A percentile compares a stretch with the other conserved stretches of the same genome.
phyloP scores from a whole-genome alignment of 192 early-diverging fungal species.

The Entomortierella parvispora region DNA sequence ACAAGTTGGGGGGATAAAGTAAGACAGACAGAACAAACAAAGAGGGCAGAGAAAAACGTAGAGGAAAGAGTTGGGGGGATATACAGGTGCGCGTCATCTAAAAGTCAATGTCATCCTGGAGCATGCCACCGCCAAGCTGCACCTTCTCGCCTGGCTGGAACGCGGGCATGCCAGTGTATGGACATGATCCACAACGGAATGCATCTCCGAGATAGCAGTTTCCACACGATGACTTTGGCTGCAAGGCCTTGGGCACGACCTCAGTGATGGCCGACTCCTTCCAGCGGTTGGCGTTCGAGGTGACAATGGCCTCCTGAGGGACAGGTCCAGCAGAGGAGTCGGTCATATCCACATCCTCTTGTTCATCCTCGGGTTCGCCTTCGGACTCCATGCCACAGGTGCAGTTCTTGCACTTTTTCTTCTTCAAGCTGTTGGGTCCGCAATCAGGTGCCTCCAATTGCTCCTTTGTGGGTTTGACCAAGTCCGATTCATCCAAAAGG shows the following conservation, averaged over 20 bases:
- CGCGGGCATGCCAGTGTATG: constrained; percentile 96
- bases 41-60: no score
- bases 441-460: constrained; percentile 67
- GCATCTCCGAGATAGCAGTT: constrained; percentile 96
- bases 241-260: constrained; percentile 63
- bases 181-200: constrained; percentile 95
- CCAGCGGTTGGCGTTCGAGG: constrained; percentile 44
- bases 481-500: constrained; percentile 86
- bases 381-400: constrained; percentile 83
- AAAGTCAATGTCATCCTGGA: constrained; percentile 72
- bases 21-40: no score
- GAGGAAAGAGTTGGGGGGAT: no score
- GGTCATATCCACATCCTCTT: constrained; percentile 32
- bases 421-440: constrained; percentile 72
- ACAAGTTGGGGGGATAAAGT: no score
- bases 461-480: constrained; percentile 72
- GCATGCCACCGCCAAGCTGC: constrained; percentile 79
- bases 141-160: constrained; percentile 97
- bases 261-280: constrained; percentile 48
- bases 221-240: constrained; percentile 67
- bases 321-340: constrained; percentile 59
- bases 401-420: constrained; percentile 98
- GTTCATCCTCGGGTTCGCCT: constrained; percentile 66
- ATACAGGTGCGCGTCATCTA: constrained; percentile 18
- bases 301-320: constrained; percentile 56